Percentiles rank a stretch among this genome's conserved stretches.
phyloP scores from a whole-genome alignment of 1,284 basidiomycete species.

The Tylopilus sp. region DNA sequence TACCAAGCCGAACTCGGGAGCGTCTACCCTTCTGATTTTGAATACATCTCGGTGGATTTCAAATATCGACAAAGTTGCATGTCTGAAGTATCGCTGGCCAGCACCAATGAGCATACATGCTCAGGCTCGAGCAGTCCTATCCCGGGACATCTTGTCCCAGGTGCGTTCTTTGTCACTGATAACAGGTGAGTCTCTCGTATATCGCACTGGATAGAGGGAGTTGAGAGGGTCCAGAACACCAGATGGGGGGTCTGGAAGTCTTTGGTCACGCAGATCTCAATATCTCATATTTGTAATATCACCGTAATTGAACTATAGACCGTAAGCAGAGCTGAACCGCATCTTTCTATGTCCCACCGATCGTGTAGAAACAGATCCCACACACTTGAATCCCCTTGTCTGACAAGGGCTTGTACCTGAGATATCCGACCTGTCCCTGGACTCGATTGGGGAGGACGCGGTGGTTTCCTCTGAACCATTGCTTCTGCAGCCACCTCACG shows the following conservation, averaged over 20 bases:
- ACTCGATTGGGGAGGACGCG: neutral
- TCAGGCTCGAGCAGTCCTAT: neutral
- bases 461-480: neutral
- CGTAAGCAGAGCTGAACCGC: conserved; percentile 15
- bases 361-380: conserved; percentile 3
- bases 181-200: neutral
- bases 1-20: too few relatives aligned
- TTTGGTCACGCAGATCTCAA: neutral
- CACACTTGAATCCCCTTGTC: neutral
- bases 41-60: neutral
- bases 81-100: neutral
- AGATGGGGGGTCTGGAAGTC: neutral
- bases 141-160: conserved; percentile 2
- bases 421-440: neutral
- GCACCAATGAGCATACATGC: neutral
- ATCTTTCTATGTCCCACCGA: conserved; percentile 6
- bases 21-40: neutral
- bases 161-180: neutral
- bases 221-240: conserved; percentile 14
- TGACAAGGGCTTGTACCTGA: neutral
- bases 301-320: neutral
- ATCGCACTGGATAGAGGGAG: neutral
- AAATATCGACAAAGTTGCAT: neutral
- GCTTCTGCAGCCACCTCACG: neutral
- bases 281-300: neutral